A percentile compares a stretch with the other conserved stretches of the same genome.
These are phyloP conservation scores for Starmerella powellii DNA, from an alignment of 805 yeast species.

Conservation along the genomic window DNA sequence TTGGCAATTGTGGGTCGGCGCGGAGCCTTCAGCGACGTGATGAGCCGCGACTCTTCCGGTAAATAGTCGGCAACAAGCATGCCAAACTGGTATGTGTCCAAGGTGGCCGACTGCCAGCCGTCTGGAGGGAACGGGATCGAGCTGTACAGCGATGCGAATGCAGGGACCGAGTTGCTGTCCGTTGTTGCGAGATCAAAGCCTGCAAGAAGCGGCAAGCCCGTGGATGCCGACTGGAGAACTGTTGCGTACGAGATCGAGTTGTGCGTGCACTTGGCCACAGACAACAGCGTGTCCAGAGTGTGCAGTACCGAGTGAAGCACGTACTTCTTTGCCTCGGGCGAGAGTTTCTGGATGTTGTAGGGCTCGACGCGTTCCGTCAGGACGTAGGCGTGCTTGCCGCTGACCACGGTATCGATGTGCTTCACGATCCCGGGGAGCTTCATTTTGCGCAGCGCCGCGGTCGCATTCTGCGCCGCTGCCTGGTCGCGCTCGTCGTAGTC, in stretches of 20 bases:
- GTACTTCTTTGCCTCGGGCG: conserved; percentile 6
- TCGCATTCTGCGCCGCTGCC: conserved; percentile 33
- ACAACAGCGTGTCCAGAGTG: conserved; percentile 6
- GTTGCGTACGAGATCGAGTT: conserved; percentile 2
- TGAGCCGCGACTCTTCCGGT: conserved; percentile 17
- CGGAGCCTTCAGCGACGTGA: conserved; percentile 10
- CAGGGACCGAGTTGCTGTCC: conserved; percentile 1
- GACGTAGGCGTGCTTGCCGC: conserved; percentile 44
- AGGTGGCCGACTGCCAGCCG: conserved; percentile 17
- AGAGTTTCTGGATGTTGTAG: conserved; percentile 26
- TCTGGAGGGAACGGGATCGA: conserved; percentile 23
- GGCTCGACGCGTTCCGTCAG: conserved; percentile 60
- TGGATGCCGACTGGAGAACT: conserved; percentile 5
- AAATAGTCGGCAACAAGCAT: conserved; percentile 38
- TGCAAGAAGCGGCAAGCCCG: conserved; percentile 15
- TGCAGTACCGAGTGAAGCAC: conserved; percentile 5
- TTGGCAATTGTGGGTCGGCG: conserved; percentile 17
- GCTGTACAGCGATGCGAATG: background rate
- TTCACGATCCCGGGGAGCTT: conserved; percentile 59
- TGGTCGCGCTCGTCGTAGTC: conserved; percentile 40
- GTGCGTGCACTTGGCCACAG: conserved; percentile 9
- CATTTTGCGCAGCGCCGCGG: conserved; percentile 40
- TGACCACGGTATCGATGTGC: conserved; percentile 52
- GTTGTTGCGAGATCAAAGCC: conserved; percentile 24
- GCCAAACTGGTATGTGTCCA: conserved; percentile 59